These are phyloP conservation scores for Nemania diffusa DNA, from an alignment of 2,329 filamentous ascomycete species.

Conservation along the genomic window DNA sequence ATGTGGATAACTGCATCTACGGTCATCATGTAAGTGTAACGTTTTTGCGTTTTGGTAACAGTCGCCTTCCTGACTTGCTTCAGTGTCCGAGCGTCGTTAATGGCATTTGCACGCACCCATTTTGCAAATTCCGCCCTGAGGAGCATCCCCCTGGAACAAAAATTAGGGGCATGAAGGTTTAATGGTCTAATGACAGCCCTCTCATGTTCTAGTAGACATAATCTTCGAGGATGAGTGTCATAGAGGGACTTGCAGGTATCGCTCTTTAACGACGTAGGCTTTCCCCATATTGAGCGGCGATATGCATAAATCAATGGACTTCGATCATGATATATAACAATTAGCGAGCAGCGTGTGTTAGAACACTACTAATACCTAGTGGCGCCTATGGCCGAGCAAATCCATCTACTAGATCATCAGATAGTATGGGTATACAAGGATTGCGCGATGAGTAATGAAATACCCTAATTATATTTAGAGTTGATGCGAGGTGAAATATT, in stretches of 20 bases:
- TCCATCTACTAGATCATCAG: constrained; percentile 6
- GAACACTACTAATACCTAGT: background rate
- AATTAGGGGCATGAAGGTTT: constrained; percentile 49
- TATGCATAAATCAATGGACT: constrained; percentile 5
- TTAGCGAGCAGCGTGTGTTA: constrained; percentile 22
- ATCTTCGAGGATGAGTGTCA: background rate
- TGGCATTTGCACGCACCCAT: constrained; percentile 62
- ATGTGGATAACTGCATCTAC: constrained; percentile 68
- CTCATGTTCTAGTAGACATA: constrained; percentile 1
- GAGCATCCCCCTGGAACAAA: constrained; percentile 69
- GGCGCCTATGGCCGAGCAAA: background rate
- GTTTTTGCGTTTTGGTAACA: background rate
- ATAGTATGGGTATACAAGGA: constrained; percentile 5
- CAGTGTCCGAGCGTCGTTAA: constrained; percentile 66
- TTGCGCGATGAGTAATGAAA: constrained; percentile 27
- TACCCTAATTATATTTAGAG: constrained; percentile 8
- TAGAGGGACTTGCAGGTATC: background rate
- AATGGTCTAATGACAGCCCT: background rate
- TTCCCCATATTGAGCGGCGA: background rate
- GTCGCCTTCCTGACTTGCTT: constrained; percentile 26
- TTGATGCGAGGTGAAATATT: background rate
- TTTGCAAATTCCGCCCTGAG: constrained; percentile 64
- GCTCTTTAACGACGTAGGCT: background rate
- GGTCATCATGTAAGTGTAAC: constrained; percentile 66
- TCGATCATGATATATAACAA: constrained; percentile 29